Base-by-base conservation (phyloP, 495 filamentous ascomycete species). In the Talaromyces wortmannii region DNA sequence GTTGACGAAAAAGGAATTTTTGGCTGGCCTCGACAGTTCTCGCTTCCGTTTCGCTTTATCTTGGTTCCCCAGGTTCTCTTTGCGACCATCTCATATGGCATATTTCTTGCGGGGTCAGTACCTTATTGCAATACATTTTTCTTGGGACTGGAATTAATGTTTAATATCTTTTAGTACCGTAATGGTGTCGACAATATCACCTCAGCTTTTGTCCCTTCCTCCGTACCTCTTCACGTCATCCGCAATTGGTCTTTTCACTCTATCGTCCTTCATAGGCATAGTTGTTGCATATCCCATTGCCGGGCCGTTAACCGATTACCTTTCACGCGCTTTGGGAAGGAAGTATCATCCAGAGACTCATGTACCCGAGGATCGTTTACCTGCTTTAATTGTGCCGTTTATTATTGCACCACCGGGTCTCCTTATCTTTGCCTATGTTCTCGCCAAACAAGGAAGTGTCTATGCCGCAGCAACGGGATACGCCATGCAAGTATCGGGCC, bases 61-160 rank as follows among this genome's bases (percentile, higher is more conserved):
- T 17, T 69, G 33, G 51, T 69, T 7, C 67, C 67, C 0, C 64
- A 65, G 0, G 61, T 64, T 0, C 53, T 69, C 40, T 56, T 66
- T 23, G 67, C 67, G 12, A 64, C 67, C n/a, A 52, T 58, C 29
- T 67, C 71, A 57, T 74, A 74, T 52, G 71, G 71, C 7, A 62
- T 68, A 6, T 53, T 71, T 2, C 61, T 74, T 7, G 69, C 61
- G 52, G 71, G 66, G 70, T 74, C 62, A 70, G 69, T 64, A 23
- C 12, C 45, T 7, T 43, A 33, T 7, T 29, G 15, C 47, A 15
- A 23, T 23, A 23, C 1, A 23, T 23, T 1, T 23, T 23, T 23
- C 23, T 23, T 23, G 23, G 23, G 4, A 23, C 23, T 4, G 23
- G 23, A 23, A 23, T 23, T 23, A 23, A 23, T 23, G 23, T 23